Base-by-base conservation (phyloP, 768 basidiomycete genomes). In the Chiua virens region DNA sequence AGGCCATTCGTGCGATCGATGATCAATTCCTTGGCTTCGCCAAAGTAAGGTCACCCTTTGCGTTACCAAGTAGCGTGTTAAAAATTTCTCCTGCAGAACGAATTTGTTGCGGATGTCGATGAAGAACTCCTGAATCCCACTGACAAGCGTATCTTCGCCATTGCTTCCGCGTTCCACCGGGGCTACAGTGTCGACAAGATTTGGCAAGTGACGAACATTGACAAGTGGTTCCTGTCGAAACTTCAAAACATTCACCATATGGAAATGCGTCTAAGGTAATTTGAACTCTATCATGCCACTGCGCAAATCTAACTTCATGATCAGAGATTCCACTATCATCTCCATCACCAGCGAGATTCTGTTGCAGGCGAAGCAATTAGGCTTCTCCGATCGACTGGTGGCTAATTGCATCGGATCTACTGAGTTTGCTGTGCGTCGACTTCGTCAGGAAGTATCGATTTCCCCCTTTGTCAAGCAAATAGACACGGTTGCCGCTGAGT, bases 401-500 rank as follows among this genome's bases (percentile, higher is more conserved):
- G 93, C 95, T 17, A 72, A 61, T 32, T 87, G 85, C 68, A 77
- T 98, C 63, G 83, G 86, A 25, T 93, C 95, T 8, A 97, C 89
- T 14, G 96, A 96, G 69, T 84, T 98, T 37, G 94, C 94, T 38
- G 86, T 98, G 27, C 91, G 96, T 51, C 81, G 88, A 37, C 77
- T 94, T 45, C 89, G 96, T 49, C 87, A 92, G 65, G 96, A 98
- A 70, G 71, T 73, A 42, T 81, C 79, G 30, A 87, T 98, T 61
- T 77, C 78, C 13, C 95, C 95, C 0, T 96, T 92, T 68, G 89
- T 97, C 72, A 98, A 98, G 77, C 96, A 98, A 67, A 99, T 98
- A 68, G 97, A 99, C 62, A 98, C 97, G 0, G 95, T 98, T 49
- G 97, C 97, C 11, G 96, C 97, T 25, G 95, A 98, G 66, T 99